These are phyloP conservation scores for Apiospora malaysiana DNA, from an alignment of 2,329 filamentous ascomycete genomes.

Conservation along the genomic window DNA sequence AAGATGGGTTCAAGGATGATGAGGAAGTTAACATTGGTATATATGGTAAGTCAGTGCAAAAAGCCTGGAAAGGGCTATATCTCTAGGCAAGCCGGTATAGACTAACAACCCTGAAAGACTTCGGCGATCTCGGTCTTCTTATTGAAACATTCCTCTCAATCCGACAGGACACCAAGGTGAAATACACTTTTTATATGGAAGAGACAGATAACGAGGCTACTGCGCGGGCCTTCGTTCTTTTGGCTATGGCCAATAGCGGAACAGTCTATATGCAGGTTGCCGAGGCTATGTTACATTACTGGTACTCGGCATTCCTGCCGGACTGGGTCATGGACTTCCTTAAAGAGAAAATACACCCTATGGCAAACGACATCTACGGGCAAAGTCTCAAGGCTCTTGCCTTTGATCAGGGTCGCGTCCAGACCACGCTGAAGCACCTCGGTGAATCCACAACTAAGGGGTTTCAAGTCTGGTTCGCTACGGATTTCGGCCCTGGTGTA, in stretches of 20 bases:
- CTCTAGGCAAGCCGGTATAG: background rate
- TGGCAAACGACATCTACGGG: fast-evolving
- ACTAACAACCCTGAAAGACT: background rate
- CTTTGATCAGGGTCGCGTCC: background rate
- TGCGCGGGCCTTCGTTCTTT: background rate
- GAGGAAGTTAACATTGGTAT: background rate
- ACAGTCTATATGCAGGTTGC: background rate
- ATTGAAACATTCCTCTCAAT: background rate
- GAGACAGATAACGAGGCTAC: background rate
- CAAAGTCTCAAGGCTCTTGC: background rate
- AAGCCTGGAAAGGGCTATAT: background rate
- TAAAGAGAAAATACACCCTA: background rate
- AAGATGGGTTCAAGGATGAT: background rate
- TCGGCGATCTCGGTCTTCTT: background rate
- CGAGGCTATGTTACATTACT: background rate
- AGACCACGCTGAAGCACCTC: background rate
- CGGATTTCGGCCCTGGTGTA: background rate
- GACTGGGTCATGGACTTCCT: background rate
- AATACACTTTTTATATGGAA: background rate
- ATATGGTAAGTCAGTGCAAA: background rate
- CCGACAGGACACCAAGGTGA: background rate
- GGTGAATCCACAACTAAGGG: background rate
- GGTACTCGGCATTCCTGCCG: slow-evolving; percentile 10
- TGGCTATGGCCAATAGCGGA: background rate
- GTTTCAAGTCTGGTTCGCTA: background rate